phyloP scores from a whole-genome alignment of 2,329 filamentous ascomycete genomes.

The Aspergillus sclerotialis region DNA sequence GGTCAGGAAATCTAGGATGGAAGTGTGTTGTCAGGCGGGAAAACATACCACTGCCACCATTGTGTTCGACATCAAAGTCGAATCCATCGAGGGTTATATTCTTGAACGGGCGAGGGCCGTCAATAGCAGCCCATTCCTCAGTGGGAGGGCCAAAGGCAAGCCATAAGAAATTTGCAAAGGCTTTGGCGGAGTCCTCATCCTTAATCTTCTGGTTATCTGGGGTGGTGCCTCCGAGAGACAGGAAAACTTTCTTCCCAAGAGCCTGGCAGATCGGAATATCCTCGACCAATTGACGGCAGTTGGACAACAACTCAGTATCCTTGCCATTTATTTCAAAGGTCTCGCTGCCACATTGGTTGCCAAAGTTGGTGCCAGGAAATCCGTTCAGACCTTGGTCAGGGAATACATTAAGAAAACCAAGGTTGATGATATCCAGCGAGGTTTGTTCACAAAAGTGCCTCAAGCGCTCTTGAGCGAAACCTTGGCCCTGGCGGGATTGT shows the following conservation, averaged over 20 bases:
- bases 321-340: constrained; percentile 33
- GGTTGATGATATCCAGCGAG: constrained; percentile 48
- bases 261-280: constrained; percentile 36
- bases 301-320: constrained; percentile 34
- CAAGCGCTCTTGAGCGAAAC: constrained; percentile 41
- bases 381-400: constrained; percentile 39
- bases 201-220: constrained; percentile 38
- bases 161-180: constrained; percentile 46
- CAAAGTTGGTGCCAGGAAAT: constrained; percentile 51
- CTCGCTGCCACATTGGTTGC: constrained; percentile 44
- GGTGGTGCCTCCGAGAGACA: constrained; percentile 43
- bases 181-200: constrained; percentile 31
- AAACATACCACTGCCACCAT: constrained; percentile 22
- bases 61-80: constrained; percentile 43
- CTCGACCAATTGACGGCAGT: constrained; percentile 38
- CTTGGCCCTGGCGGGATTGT: constrained; percentile 42
- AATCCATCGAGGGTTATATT: constrained; percentile 44
- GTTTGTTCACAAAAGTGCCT: constrained; percentile 46
- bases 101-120: constrained; percentile 43
- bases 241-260: constrained; percentile 37
- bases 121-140: constrained; percentile 18
- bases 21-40: neutral
- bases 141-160: constrained; percentile 42
- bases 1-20: neutral
- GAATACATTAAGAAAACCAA: constrained; percentile 51